A percentile compares a stretch with the other conserved stretches of the same genome.
These are phyloP conservation scores for Yarrowia deformans DNA, from an alignment of 805 yeast genomes.

Conservation along the genomic window DNA sequence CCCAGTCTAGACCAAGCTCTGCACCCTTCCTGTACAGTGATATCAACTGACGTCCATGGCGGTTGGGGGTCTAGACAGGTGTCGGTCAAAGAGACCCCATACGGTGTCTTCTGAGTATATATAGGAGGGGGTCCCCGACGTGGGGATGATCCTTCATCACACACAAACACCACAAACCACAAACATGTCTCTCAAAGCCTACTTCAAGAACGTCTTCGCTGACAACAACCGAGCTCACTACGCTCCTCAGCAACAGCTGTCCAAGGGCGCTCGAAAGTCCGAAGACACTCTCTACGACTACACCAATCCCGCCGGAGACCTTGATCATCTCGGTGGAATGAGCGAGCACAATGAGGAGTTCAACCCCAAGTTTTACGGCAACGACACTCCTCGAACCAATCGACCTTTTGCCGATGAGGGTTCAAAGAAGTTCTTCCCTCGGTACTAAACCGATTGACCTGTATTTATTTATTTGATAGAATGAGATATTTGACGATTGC, in stretches of 20 bases:
- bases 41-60: slow-evolving; percentile 12
- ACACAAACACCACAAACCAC: neutral
- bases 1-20: slow-evolving; percentile 20
- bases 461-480: slow-evolving; percentile 1
- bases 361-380: slow-evolving; percentile 30
- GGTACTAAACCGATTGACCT: neutral
- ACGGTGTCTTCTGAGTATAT: neutral
- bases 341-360: slow-evolving; percentile 25
- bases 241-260: neutral
- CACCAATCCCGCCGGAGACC: slow-evolving; percentile 14
- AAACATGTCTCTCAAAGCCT: slow-evolving; percentile 10
- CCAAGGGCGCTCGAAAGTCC: slow-evolving; percentile 6
- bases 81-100: neutral
- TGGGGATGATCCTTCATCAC: neutral
- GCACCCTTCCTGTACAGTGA: slow-evolving; percentile 13
- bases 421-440: slow-evolving; percentile 26
- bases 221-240: slow-evolving; percentile 19
- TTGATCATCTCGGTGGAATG: neutral
- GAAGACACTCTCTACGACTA: slow-evolving; percentile 10
- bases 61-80: neutral
- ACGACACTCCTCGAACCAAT: slow-evolving; percentile 23
- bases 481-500: too few species aligned
- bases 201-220: slow-evolving; percentile 19
- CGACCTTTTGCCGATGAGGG: slow-evolving; percentile 10
- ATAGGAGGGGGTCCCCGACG: neutral